Conservation (phyloP, 306 rosid genomes). For the Gynostemma pentaphyllum region DNA sequence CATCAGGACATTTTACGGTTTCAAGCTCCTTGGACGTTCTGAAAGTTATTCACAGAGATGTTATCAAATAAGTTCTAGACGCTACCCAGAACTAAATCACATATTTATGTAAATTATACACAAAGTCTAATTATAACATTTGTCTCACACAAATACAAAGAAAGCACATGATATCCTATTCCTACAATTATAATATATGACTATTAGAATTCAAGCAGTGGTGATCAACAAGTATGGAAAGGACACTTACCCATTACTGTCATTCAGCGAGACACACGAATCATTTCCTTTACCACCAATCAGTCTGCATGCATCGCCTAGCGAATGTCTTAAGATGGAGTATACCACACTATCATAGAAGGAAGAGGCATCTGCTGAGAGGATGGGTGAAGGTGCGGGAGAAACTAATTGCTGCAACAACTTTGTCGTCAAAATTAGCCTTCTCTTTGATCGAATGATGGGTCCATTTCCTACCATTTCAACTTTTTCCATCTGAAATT, state of each 20-base stretch:
- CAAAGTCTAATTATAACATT: background rate
- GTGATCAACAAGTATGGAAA: background rate
- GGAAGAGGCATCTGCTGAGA: slow-evolving; percentile 28
- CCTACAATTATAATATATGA: background rate
- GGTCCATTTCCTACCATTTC: slow-evolving; percentile 22
- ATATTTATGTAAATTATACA: background rate
- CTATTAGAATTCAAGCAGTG: background rate
- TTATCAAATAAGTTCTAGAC: background rate
- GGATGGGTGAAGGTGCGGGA: slow-evolving; percentile 28
- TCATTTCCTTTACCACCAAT: slow-evolving; percentile 13
- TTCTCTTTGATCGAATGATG: slow-evolving; percentile 28
- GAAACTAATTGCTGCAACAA: slow-evolving; percentile 36
- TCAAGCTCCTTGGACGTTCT: slow-evolving; percentile 26
- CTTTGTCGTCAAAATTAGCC: slow-evolving; percentile 34
- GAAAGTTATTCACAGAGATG: slow-evolving; percentile 6
- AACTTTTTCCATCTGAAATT: slow-evolving; percentile 27
- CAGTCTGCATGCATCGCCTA: slow-evolving; percentile 45
- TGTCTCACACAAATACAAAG: background rate
- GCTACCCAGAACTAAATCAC: background rate
- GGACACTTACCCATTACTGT: slow-evolving; percentile 24
- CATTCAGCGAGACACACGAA: background rate
- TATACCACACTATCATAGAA: slow-evolving; percentile 28
- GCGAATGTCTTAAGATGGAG: slow-evolving; percentile 25
- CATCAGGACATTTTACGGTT: slow-evolving; percentile 14
- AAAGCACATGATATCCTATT: background rate